phyloP scores from a whole-genome alignment of 352 stramenopile species.

The Phytophthora tubulina region DNA sequence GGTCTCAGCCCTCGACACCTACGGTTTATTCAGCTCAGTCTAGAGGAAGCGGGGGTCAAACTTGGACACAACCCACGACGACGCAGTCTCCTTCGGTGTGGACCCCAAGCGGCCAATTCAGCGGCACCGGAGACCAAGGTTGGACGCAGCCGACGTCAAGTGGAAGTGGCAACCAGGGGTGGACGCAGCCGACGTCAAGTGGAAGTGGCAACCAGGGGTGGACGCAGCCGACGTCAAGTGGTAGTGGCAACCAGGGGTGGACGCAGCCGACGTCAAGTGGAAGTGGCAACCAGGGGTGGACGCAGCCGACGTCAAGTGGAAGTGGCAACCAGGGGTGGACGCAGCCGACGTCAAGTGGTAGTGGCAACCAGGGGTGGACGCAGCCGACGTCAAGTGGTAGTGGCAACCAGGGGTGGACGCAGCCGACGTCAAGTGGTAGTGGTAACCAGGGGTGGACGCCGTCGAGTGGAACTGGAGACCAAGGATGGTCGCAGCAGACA shows the following conservation, averaged over 20 bases:
- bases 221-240: too few species aligned
- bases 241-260: conserved; percentile 2
- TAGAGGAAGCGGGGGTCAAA: conserved; percentile 10
- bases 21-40: conserved; percentile 19
- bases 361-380: conserved; percentile 1
- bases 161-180: conserved; percentile 1
- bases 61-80: conserved; percentile 19
- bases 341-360: conserved; percentile 1
- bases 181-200: conserved; percentile 3
- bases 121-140: neutral
- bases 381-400: too few species aligned
- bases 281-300: conserved; percentile 1
- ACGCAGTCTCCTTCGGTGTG: neutral
- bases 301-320: too few species aligned
- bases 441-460: neutral
- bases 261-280: neutral
- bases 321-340: neutral
- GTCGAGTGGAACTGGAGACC: conserved; percentile 1
- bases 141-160: conserved; percentile 2
- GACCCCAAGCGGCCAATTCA: conserved; percentile 10
- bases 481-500: conserved; percentile 6
- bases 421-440: conserved; percentile 1
- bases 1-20: conserved; percentile 17
- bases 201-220: conserved; percentile 1
- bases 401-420: neutral